These are phyloP conservation scores for Polychaeton citri DNA, from an alignment of 2,329 filamentous ascomycete genomes.

Conservation along the genomic window DNA sequence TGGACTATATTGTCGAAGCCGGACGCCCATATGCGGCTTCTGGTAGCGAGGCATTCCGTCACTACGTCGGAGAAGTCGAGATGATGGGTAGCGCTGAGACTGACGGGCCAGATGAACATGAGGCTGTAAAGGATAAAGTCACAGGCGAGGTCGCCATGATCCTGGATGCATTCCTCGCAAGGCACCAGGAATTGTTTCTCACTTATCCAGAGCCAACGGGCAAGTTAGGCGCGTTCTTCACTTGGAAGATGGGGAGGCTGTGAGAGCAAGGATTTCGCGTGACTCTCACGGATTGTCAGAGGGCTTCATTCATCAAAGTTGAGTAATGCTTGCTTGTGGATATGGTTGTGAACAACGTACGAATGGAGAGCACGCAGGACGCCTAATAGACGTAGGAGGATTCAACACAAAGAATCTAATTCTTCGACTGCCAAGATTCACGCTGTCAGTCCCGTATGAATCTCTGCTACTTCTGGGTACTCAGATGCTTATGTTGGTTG, in stretches of 20 bases:
- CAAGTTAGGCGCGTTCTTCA: constrained; percentile 9
- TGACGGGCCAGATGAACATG: background rate
- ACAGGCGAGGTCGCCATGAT: constrained; percentile 1
- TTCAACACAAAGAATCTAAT: no score
- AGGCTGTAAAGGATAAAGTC: background rate
- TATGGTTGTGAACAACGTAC: no score
- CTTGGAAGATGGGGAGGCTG: constrained; percentile 4
- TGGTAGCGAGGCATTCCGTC: constrained; percentile 2
- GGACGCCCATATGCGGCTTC: background rate
- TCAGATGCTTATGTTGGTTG: no score
- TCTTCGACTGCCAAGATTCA: no score
- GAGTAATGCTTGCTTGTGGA: no score
- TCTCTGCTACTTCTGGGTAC: no score
- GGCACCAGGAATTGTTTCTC: constrained; percentile 2
- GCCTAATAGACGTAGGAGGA: no score
- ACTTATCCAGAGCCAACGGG: constrained; percentile 3
- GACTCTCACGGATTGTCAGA: no score
- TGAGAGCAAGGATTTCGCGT: no score
- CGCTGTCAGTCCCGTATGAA: no score
- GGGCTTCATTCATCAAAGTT: no score
- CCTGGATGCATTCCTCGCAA: constrained; percentile 5
- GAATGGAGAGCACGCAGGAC: no score
- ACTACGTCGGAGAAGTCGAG: constrained; percentile 9
- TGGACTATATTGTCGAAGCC: background rate
- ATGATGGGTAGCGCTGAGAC: constrained; percentile 2